These are phyloP conservation scores for Erodium chrysanthum DNA, from an alignment of 441 rosid genomes.

Conservation along the genomic window DNA sequence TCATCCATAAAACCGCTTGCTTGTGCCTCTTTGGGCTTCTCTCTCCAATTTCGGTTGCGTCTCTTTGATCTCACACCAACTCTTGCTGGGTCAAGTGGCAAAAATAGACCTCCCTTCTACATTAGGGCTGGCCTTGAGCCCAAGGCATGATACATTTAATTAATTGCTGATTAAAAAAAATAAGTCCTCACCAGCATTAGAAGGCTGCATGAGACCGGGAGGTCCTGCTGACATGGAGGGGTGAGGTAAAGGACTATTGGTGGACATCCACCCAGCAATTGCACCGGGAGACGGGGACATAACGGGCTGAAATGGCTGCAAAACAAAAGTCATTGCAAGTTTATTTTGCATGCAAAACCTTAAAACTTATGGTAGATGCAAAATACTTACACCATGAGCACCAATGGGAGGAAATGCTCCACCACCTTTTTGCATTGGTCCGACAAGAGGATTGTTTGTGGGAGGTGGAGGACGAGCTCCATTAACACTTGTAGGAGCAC, in stretches of 20 bases:
- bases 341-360: constrained; percentile 4
- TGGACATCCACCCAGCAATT: constrained; percentile 72
- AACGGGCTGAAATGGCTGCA: constrained; percentile 68
- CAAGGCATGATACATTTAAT: no score
- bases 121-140: no score
- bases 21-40: no score
- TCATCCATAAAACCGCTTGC: no score
- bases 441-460: constrained; percentile 61
- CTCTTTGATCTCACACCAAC: no score
- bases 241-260: constrained; percentile 47
- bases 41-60: no score
- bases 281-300: constrained; percentile 40
- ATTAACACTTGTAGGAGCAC: constrained; percentile 42
- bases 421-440: constrained; percentile 39
- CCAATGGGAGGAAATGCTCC: constrained; percentile 46
- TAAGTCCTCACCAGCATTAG: constrained; percentile 40
- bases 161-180: constrained; percentile 9
- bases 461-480: constrained; percentile 59
- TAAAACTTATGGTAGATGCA: background rate
- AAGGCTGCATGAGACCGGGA: constrained; percentile 44
- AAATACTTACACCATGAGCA: constrained; percentile 57
- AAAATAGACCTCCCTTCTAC: no score
- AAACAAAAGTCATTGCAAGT: constrained; percentile 14
- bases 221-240: constrained; percentile 64
- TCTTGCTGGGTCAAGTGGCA: no score